These are phyloP conservation scores for Planoprotostelium fungivorum DNA, from an alignment of 78 protist genomes.

Conservation along the genomic window DNA sequence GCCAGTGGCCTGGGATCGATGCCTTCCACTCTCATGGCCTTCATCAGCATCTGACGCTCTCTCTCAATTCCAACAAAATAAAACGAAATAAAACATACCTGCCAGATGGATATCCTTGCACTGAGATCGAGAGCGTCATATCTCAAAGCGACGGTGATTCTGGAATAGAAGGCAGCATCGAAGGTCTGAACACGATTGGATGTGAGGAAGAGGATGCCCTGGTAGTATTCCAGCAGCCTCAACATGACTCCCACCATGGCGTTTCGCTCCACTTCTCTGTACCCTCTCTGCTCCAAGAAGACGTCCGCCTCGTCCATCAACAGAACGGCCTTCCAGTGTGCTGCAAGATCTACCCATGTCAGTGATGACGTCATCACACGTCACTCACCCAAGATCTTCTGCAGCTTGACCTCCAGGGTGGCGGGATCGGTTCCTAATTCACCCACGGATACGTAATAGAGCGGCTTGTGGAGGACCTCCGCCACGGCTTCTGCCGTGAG, in stretches of 20 bases:
- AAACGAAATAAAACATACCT: background rate
- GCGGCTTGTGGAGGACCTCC: conserved; percentile 20
- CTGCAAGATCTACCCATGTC: conserved; percentile 21
- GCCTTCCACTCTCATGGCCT: background rate
- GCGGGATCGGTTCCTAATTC: conserved; percentile 25
- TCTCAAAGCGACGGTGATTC: conserved; percentile 51
- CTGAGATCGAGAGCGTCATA: conserved; percentile 11
- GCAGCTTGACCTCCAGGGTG: background rate
- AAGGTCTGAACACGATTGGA: conserved; percentile 34
- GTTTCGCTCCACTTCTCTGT: conserved; percentile 16
- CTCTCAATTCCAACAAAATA: background rate
- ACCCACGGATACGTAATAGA: conserved; percentile 23
- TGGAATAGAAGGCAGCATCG: conserved; percentile 39
- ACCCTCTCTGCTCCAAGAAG: conserved; percentile 24
- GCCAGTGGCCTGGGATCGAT: background rate
- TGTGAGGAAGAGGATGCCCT: conserved; percentile 43
- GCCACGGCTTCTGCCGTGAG: conserved; percentile 44
- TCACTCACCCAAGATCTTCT: conserved; percentile 8
- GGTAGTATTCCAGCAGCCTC: conserved; percentile 22
- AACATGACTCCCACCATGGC: conserved; percentile 36
- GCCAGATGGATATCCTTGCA: background rate
- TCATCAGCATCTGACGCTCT: background rate
- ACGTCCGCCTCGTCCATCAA: conserved; percentile 56
- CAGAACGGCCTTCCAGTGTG: conserved; percentile 41
- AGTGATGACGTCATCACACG: conserved; percentile 18